Evolutionary conservation across 75 land plant genomes (phyloP).

Genomic region (Pinus taeda): DNA sequence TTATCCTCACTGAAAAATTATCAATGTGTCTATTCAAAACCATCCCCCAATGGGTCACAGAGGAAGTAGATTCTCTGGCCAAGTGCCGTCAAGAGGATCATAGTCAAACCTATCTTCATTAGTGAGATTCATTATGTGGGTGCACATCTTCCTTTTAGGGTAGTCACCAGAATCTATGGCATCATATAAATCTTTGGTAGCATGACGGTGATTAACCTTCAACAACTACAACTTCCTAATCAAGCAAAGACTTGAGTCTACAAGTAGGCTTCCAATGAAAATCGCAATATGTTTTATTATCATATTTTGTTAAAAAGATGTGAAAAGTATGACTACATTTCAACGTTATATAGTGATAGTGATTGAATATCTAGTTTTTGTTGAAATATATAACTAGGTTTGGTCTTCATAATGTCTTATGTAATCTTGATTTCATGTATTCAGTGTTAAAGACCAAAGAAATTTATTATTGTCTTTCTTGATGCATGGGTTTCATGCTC

Average conservation of each 20-base stretch:
- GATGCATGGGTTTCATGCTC: too few species aligned
- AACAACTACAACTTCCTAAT: conserved; percentile 43
- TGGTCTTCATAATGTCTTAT: too few species aligned
- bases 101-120: conserved; percentile 42
- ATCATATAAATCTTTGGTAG: conserved; percentile 43
- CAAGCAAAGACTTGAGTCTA: conserved; percentile 30
- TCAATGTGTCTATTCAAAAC: conserved; percentile 45
- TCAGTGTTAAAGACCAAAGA: too few species aligned
- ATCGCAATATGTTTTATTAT: conserved; percentile 31
- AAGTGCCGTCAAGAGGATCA: conserved; percentile 45
- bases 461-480: too few species aligned
- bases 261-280: conserved; percentile 59
- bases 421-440: too few species aligned
- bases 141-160: conserved; percentile 43
- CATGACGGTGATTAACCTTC: conserved; percentile 56
- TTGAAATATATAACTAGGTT: too few species aligned
- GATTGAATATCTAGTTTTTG: too few species aligned
- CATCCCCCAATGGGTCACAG: conserved; percentile 45
- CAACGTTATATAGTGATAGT: too few species aligned
- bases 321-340: too few species aligned
- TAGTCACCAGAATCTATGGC: conserved; percentile 40
- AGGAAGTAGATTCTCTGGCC: conserved; percentile 47
- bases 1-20: conserved; percentile 42
- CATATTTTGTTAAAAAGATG: conserved; percentile 11
- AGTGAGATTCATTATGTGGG: conserved; percentile 41